These are phyloP conservation scores for Paramecium tetraurelia DNA, from an alignment of 73 alveolate species.

Conservation along the genomic window DNA sequence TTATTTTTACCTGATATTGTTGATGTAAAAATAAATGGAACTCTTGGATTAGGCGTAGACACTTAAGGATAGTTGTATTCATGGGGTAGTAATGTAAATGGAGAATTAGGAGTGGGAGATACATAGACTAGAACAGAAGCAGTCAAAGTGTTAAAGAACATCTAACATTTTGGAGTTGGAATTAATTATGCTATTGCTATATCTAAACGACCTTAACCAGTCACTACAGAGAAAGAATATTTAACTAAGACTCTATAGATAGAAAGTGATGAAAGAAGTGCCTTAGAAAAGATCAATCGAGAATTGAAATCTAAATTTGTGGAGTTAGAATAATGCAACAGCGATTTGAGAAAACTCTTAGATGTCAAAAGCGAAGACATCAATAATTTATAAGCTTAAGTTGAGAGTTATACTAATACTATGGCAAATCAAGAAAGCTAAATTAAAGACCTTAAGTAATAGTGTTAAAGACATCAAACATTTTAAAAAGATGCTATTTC, in stretches of 20 bases:
- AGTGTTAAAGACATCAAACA: background rate
- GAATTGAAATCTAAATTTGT: background rate
- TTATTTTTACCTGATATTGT: background rate
- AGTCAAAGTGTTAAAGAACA: background rate
- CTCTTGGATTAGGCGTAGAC: constrained; percentile 5
- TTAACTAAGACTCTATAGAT: constrained; percentile 10
- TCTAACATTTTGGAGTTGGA: background rate
- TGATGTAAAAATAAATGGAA: background rate
- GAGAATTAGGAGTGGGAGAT: constrained; percentile 48
- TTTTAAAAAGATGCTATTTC: constrained; percentile 22
- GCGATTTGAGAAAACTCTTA: background rate
- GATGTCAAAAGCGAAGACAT: background rate
- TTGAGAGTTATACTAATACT: background rate
- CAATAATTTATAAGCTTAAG: background rate
- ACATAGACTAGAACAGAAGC: background rate
- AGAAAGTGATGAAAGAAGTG: constrained; percentile 37
- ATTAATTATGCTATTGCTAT: constrained; percentile 2
- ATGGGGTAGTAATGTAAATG: constrained; percentile 49
- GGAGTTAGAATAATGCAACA: background rate
- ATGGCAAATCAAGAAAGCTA: background rate
- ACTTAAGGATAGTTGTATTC: background rate
- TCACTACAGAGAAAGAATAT: constrained; percentile 38
- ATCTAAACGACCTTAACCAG: background rate
- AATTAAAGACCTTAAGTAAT: background rate
- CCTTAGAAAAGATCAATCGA: constrained; percentile 33